Evolutionary conservation across 2,329 filamentous ascomycete genomes (phyloP).

Genomic region (Xylaria arbuscula): DNA sequence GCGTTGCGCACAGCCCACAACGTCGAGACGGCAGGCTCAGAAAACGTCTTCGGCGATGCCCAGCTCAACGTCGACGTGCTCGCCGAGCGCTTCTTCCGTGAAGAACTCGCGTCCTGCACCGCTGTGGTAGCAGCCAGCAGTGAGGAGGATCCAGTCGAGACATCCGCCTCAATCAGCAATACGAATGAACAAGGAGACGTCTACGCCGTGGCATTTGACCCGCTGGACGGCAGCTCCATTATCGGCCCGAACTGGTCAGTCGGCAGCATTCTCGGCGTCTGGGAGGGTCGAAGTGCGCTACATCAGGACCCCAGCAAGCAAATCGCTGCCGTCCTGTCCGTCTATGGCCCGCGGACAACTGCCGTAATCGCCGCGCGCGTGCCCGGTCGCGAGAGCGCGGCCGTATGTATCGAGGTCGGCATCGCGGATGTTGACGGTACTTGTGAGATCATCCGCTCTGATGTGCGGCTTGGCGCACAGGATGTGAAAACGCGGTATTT

Average conservation of each 20-base stretch:
- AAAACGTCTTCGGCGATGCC: conserved; percentile 69
- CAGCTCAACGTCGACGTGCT: conserved; percentile 69
- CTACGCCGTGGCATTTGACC: conserved; percentile 72
- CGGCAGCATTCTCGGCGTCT: conserved; percentile 70
- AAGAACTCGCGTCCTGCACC: conserved; percentile 56
- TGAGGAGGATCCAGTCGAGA: conserved; percentile 70
- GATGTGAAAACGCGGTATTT: conserved; percentile 66
- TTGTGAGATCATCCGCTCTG: conserved; percentile 56
- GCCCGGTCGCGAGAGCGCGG: conserved; percentile 48
- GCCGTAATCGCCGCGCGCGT: conserved; percentile 66
- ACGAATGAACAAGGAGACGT: conserved; percentile 25
- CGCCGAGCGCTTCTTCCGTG: conserved; percentile 61
- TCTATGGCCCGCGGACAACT: conserved; percentile 66
- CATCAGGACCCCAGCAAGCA: conserved; percentile 56
- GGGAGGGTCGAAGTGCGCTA: conserved; percentile 62
- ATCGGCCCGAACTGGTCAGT: conserved; percentile 69
- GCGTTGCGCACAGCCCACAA: conserved; percentile 58
- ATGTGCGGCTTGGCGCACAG: conserved; percentile 53
- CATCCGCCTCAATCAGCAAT: background rate
- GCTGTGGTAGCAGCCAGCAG: conserved; percentile 64
- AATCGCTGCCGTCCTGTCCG: conserved; percentile 63
- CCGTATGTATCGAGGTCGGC: conserved; percentile 64
- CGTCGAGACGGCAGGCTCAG: conserved; percentile 60
- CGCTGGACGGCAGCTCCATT: conserved; percentile 71
- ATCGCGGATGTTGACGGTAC: conserved; percentile 48